Base-by-base conservation (phyloP, 331 rosid genomes). In the Quercus phellos region DNA sequence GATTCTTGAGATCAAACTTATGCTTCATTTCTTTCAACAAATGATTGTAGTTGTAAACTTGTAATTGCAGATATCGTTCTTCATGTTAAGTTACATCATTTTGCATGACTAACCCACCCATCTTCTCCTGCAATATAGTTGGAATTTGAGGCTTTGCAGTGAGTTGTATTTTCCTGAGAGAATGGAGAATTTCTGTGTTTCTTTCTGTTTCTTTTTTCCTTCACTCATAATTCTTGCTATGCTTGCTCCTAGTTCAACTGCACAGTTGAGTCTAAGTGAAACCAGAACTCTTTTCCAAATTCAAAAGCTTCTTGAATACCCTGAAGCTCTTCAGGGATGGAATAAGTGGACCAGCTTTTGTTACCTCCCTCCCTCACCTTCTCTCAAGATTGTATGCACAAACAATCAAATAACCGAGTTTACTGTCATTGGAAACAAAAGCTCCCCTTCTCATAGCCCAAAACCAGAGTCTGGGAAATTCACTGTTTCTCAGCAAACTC, bases 261-360 rank as follows among this genome's bases (percentile, higher is more conserved):
- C 89, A 30, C 96, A 94, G 24, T 24, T 90, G 77, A 68, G 84
- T 2, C 60, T 82, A 67, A 84, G 67, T 4, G 97, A 94, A 79
- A 85, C 51, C 21, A 82, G 90, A 68, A 71, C 86, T 51, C 92
- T 94, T 6, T 86, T 89, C 53, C 92, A 84, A 82, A 80, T 85
- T 53, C 93, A 84, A 42, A 88, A 80, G 84, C 82, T 88, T 83
- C 90, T 94, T 51, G 96, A 94, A 72, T 88, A 89, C 67, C 99
- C 97, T 50, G 84, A 80, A 69, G 82, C 63, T 85, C 94, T 92
- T 74, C 89, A 80, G 51, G 87, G 74, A 76, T 92, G 95, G 98
- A 79, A 83, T 27, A 88, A 83, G 67, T 76, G 87, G 87, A 94
- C 93, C 75, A 84, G 78, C 77, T 90, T 90, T 84, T 94, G 99